Base-by-base conservation (phyloP, 164 flowering plant genomes). In the Chimonanthus praecox region DNA sequence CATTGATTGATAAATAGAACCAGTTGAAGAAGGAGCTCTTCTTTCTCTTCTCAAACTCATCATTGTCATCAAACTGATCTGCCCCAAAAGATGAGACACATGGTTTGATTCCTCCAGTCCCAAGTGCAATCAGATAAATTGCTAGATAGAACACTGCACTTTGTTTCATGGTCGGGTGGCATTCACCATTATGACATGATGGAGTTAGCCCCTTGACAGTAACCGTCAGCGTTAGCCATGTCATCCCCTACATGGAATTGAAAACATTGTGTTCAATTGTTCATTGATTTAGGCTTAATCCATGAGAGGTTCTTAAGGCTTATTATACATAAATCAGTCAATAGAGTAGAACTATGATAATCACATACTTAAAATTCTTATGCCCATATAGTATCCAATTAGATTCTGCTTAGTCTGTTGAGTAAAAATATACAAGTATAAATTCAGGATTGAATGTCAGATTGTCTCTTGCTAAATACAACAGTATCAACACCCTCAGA, bases 151-250 rank as follows among this genome's bases (percentile, higher is more conserved):
- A 78, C 4, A 74, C 75, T 3, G 58, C 71, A 3, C 15, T 70
- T 68, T 76, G 77, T 13, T 9, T 49, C 13, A n/a, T n/a, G 6
- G 75, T 73, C 54, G 75, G 72, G 60, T 33, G 68, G 72, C 93
- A 89, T 7, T 65, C 75, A 15, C 75, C 87, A 10, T 67, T 69
- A 18, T 54, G 15, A 48, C 92, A 88, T 1, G 70, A 44, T 10
- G 94, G 91, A 72, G 75, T 87, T 58, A 89, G 58, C n/a, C 91
- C 91, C 18, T 77, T 82, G 0, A 89, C 84, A 2, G 90, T 83
- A 69, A 90, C 91, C 1, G 91, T 82, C 76, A 89, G 16, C 54
- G 94, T 85, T 75, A 89, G 73, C 33, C 87, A 77, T 16, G 87
- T 79, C 94, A 89, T 84, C 65, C 92, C 94, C 94, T 88, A 72